A percentile compares a stretch with the other conserved stretches of the same genome.
These are phyloP conservation scores for Chlorociboria aeruginascens DNA, from an alignment of 495 filamentous ascomycete genomes.

Conservation along the genomic window DNA sequence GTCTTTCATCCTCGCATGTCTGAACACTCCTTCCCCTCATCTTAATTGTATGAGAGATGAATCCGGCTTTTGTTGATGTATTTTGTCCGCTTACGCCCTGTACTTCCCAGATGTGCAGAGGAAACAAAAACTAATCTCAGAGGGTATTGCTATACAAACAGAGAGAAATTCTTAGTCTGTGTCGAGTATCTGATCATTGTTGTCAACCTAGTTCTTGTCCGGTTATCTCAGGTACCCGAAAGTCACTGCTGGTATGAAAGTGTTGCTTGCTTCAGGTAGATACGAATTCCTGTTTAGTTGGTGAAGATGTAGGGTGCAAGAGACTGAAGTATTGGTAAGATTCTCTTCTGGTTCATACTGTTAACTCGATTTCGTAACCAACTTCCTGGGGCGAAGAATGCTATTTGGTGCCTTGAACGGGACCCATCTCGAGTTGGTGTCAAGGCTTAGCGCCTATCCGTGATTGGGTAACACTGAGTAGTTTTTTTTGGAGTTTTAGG, in stretches of 20 bases:
- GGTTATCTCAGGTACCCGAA: conserved; percentile 23
- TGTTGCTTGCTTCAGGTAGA: conserved; percentile 7
- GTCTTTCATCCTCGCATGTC: conserved; percentile 22
- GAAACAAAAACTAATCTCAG: conserved; percentile 83
- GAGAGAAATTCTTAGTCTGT: conserved; percentile 28
- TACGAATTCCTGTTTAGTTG: background rate
- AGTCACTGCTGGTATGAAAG: conserved; percentile 26
- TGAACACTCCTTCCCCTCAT: conserved; percentile 24
- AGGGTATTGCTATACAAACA: conserved; percentile 67
- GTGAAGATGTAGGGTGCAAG: conserved; percentile 5
- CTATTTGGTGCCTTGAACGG: conserved; percentile 28
- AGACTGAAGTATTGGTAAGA: conserved; percentile 26
- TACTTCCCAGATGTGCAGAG: conserved; percentile 36
- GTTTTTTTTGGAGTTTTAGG: conserved; percentile 12
- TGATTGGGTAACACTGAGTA: conserved; percentile 15
- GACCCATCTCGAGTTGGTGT: conserved; percentile 94
- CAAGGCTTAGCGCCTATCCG: conserved; percentile 92
- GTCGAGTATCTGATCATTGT: conserved; percentile 13
- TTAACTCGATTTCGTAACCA: conserved; percentile 2
- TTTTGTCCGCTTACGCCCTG: conserved; percentile 57
- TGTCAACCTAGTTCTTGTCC: conserved; percentile 23
- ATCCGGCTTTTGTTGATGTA: conserved; percentile 72
- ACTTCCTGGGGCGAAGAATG: background rate
- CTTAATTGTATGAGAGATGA: conserved; percentile 9
- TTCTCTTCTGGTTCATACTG: conserved; percentile 4